Conservation (phyloP, 1,284 basidiomycete species). For the Sporisorium exsertum region DNA sequence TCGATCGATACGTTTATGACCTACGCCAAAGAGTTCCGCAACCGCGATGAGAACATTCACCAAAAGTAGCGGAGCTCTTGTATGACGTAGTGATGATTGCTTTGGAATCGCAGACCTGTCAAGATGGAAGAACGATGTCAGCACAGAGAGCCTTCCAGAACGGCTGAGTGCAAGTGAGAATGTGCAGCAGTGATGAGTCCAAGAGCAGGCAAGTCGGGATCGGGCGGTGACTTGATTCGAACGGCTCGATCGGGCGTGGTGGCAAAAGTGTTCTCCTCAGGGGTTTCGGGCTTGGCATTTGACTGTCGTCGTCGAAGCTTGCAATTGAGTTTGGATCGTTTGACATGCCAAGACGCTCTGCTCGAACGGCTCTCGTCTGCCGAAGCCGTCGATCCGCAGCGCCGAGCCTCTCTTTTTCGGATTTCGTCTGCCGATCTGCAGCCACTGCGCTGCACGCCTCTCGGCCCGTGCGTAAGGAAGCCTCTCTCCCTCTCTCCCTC, state of each 20-base stretch:
- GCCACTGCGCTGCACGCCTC: background rate
- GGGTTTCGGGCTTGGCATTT: too few species aligned
- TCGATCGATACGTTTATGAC: constrained; percentile 40
- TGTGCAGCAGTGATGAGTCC: too few species aligned
- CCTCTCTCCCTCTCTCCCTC: background rate
- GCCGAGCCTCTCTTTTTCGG: background rate
- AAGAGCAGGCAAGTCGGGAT: background rate
- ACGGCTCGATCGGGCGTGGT: background rate
- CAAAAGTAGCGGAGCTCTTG: constrained; percentile 15
- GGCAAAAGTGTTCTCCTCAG: background rate
- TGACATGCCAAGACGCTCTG: background rate
- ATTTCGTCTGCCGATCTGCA: background rate
- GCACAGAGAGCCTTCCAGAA: too few species aligned
- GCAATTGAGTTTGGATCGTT: background rate
- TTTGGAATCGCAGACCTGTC: background rate
- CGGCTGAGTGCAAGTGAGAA: too few species aligned
- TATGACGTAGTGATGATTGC: background rate
- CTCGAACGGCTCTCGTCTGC: background rate
- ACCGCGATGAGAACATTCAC: constrained; percentile 26
- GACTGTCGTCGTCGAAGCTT: too few species aligned
- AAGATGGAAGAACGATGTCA: too few species aligned
- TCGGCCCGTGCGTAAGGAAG: constrained; percentile 4
- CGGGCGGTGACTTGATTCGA: background rate
- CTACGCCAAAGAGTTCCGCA: constrained; percentile 39
- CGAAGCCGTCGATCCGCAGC: background rate